Percentiles rank a stretch among this genome's conserved stretches.
phyloP scores from a whole-genome alignment of 2,329 filamentous ascomycete species.

The Phyllosticta ampelicida region DNA sequence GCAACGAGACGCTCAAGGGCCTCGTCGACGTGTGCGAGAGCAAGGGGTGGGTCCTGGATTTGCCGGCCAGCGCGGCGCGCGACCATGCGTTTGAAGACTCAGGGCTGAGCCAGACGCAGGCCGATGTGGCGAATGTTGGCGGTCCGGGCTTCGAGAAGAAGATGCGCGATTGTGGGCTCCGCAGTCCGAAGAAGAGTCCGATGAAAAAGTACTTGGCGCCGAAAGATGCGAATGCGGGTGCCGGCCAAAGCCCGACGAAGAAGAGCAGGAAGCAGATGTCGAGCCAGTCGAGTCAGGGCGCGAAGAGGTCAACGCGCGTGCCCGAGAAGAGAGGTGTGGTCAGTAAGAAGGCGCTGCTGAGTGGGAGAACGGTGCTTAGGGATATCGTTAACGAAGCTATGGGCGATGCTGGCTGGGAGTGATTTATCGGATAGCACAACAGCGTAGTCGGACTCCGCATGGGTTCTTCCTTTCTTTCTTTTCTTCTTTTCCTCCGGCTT shows the following conservation, averaged over 20 bases:
- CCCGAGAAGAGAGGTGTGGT: conserved; percentile 52
- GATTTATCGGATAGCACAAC: background rate
- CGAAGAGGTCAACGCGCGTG: conserved; percentile 23
- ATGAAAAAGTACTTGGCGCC: conserved; percentile 3
- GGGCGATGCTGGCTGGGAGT: background rate
- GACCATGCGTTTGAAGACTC: conserved; percentile 57
- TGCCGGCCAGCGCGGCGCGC: conserved; percentile 53
- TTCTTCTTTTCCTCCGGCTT: background rate
- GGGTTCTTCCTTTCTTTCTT: background rate
- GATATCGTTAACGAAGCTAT: conserved; percentile 62
- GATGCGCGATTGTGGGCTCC: background rate
- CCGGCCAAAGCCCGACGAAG: conserved; percentile 11
- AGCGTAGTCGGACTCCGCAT: background rate
- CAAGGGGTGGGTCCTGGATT: conserved; percentile 67
- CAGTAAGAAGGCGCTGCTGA: conserved; percentile 46
- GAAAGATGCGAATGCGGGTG: conserved; percentile 10
- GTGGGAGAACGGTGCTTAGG: conserved; percentile 56
- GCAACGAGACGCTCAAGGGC: conserved; percentile 61
- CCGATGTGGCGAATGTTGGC: conserved; percentile 28
- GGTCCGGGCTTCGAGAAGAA: conserved; percentile 10
- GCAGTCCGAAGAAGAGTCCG: conserved; percentile 9
- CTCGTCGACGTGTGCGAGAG: conserved; percentile 70
- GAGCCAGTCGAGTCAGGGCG: background rate
- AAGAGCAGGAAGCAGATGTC: conserved; percentile 11
- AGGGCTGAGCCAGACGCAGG: conserved; percentile 22